A percentile compares a stretch with the other conserved stretches of the same genome.
Evolutionary conservation across 2,329 filamentous ascomycete species (phyloP).

Genomic region (Sarocladium brachiariae): DNA sequence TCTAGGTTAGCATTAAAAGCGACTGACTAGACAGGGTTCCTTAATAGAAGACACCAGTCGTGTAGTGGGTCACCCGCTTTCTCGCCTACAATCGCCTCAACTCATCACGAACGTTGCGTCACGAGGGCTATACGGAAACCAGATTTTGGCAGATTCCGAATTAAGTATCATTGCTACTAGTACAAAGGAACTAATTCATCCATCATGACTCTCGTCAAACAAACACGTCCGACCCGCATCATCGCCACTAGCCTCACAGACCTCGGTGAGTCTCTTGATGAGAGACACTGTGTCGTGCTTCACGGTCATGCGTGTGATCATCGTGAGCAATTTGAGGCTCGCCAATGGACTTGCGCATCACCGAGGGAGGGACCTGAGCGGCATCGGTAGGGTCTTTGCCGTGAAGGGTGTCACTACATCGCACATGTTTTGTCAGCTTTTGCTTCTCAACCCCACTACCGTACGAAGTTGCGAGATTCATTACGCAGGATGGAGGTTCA

Average conservation of each 20-base stretch:
- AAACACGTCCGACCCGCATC: background rate
- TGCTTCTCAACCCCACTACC: background rate
- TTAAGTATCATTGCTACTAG: conserved; percentile 10
- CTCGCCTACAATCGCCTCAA: too few species aligned
- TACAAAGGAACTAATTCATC: conserved; percentile 9
- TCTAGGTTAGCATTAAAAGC: too few species aligned
- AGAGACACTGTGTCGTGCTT: conserved; percentile 39
- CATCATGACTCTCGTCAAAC: conserved; percentile 11
- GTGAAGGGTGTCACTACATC: conserved; percentile 11
- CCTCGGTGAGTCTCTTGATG: conserved; percentile 43
- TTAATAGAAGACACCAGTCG: too few species aligned
- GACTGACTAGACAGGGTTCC: too few species aligned
- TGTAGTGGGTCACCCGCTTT: too few species aligned
- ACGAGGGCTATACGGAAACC: too few species aligned
- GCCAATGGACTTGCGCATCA: conserved; percentile 40
- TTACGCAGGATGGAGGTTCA: background rate
- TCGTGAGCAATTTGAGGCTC: conserved; percentile 38
- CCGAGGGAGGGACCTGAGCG: conserved; percentile 50
- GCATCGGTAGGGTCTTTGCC: conserved; percentile 46
- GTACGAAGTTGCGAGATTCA: background rate
- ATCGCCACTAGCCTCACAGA: conserved; percentile 25
- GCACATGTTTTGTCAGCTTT: background rate
- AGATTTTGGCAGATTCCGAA: conserved; percentile 3
- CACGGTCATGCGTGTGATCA: conserved; percentile 35
- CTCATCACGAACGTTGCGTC: too few species aligned